phyloP scores from a whole-genome alignment of 1,284 basidiomycete species.

The Naganishia cerealis region DNA sequence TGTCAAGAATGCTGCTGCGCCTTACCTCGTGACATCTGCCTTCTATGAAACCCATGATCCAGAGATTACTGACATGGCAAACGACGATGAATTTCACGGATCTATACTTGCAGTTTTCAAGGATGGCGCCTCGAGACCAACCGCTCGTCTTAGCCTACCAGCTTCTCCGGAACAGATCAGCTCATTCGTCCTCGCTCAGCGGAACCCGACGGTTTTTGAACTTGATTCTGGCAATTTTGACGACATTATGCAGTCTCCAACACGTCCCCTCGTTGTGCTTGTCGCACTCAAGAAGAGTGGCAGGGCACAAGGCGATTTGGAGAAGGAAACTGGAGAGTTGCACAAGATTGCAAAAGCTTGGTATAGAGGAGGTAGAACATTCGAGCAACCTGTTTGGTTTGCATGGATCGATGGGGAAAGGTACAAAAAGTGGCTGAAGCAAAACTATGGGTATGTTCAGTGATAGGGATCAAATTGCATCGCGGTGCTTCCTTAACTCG shows the following conservation, averaged over 20 bases:
- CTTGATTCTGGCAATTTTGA: conserved; percentile 74
- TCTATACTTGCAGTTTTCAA: conserved; percentile 75
- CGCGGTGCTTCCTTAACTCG: not conserved
- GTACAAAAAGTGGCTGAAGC: conserved; percentile 82
- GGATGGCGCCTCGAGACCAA: conserved; percentile 56
- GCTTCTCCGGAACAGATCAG: conserved; percentile 40
- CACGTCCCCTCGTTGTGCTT: conserved; percentile 73
- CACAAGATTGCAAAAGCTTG: conserved; percentile 65
- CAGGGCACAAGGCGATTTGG: conserved; percentile 50
- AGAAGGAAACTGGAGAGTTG: conserved; percentile 58
- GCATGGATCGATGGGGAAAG: conserved; percentile 76
- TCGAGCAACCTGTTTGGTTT: conserved; percentile 69
- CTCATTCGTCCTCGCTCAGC: conserved; percentile 65
- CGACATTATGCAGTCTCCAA: conserved; percentile 71
- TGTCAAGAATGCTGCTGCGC: conserved; percentile 5
- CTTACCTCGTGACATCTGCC: conserved; percentile 50
- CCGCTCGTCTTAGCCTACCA: conserved; percentile 47
- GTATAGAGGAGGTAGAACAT: conserved; percentile 55
- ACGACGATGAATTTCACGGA: conserved; percentile 55
- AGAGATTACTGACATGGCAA: conserved; percentile 60
- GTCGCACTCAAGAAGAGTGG: conserved; percentile 55
- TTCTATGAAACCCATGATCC: conserved; percentile 60
- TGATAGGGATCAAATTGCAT: not conserved
- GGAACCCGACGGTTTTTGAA: conserved; percentile 68
- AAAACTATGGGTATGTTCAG: conserved; percentile 67